A percentile compares a stretch with the other conserved stretches of the same genome.
Evolutionary conservation across 2,329 filamentous ascomycete genomes (phyloP).

Genomic region (Pseudocercospora eumusae): DNA sequence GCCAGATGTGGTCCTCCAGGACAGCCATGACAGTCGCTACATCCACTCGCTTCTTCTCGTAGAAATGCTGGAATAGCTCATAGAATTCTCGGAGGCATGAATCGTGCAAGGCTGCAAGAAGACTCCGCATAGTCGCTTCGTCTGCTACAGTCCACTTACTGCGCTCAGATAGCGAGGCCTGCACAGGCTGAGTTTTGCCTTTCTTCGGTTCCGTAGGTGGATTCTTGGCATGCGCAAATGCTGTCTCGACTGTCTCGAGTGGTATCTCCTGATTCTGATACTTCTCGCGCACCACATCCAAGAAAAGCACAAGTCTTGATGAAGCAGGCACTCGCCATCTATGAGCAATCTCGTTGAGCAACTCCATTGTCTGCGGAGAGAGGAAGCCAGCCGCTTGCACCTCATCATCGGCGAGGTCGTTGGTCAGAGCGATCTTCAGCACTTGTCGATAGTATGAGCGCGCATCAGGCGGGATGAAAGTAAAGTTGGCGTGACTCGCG

Average conservation of each 20-base stretch:
- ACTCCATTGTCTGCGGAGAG: slow-evolving; percentile 76
- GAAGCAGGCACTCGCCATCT: slow-evolving; percentile 88
- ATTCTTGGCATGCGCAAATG: slow-evolving; percentile 79
- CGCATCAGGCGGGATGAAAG: slow-evolving; percentile 84
- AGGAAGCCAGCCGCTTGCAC: slow-evolving; percentile 56
- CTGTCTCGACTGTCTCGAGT: slow-evolving; percentile 77
- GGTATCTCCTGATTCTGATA: slow-evolving; percentile 81
- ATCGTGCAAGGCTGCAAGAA: slow-evolving; percentile 75
- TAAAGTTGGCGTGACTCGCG: slow-evolving; percentile 59
- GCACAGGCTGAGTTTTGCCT: slow-evolving; percentile 32
- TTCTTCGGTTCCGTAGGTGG: slow-evolving; percentile 59
- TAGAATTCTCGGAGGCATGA: slow-evolving; percentile 83
- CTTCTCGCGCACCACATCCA: slow-evolving; percentile 83
- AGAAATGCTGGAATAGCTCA: slow-evolving; percentile 82
- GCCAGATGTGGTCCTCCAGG: slow-evolving; percentile 77
- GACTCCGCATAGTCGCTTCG: slow-evolving; percentile 66
- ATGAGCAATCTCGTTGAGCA: slow-evolving; percentile 80
- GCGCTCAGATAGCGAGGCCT: slow-evolving; percentile 57
- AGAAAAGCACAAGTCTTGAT: slow-evolving; percentile 74
- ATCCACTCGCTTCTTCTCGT: slow-evolving; percentile 81
- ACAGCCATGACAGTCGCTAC: slow-evolving; percentile 79
- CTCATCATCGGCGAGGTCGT: slow-evolving; percentile 60
- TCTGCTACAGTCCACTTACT: slow-evolving; percentile 55
- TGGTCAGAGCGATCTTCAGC: slow-evolving; percentile 70
- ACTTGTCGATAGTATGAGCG: slow-evolving; percentile 81